These are phyloP conservation scores for Xylaria venustula DNA, from an alignment of 495 filamentous ascomycete genomes.

Conservation along the genomic window DNA sequence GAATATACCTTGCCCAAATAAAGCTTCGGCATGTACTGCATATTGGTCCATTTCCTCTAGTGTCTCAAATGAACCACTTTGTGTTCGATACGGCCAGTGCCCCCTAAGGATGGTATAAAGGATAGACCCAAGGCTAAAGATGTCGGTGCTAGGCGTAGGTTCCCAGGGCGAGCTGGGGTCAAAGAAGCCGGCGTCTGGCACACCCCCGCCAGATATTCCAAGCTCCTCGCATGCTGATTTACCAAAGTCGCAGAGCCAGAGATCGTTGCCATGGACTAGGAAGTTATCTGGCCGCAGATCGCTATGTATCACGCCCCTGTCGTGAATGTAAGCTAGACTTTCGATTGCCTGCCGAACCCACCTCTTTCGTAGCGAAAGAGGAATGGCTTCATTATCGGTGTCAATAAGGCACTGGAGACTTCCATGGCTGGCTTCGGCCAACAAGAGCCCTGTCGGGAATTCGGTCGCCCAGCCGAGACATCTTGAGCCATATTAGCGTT, in stretches of 20 bases:
- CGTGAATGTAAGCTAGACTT: slow-evolving; percentile 4
- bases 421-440: slow-evolving; percentile 7
- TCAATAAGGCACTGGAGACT: slow-evolving; percentile 5
- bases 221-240: neutral
- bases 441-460: slow-evolving; percentile 4
- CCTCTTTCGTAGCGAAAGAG: slow-evolving; percentile 2
- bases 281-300: slow-evolving; percentile 10
- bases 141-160: slow-evolving; percentile 3
- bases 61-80: slow-evolving; percentile 3
- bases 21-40: neutral
- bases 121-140: slow-evolving; percentile 13
- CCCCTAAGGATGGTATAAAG: slow-evolving; percentile 9
- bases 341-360: slow-evolving; percentile 8
- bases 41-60: slow-evolving; percentile 11
- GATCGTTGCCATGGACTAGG: slow-evolving; percentile 4
- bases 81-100: slow-evolving; percentile 8
- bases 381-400: neutral
- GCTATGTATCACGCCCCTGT: slow-evolving; percentile 2
- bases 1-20: slow-evolving; percentile 6
- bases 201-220: neutral
- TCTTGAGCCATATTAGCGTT: slow-evolving; percentile 7
- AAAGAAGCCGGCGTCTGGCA: slow-evolving; percentile 8
- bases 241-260: slow-evolving; percentile 12
- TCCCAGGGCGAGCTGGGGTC: slow-evolving; percentile 9
- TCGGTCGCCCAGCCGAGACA: slow-evolving; percentile 1